Base-by-base conservation (phyloP, 2,329 filamentous ascomycete species). In the Colletotrichum eleusines region DNA sequence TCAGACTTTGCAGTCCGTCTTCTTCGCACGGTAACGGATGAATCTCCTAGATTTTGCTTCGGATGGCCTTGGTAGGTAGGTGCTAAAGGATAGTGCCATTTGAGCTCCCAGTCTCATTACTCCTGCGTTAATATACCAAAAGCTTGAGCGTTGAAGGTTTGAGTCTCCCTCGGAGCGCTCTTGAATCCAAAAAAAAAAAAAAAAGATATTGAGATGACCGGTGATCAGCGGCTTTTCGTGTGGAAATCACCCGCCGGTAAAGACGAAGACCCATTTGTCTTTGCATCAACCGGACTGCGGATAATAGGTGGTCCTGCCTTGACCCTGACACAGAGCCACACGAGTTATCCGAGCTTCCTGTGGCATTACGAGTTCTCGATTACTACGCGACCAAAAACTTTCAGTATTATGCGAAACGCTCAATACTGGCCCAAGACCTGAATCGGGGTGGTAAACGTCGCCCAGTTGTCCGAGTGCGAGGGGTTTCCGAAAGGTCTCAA, bases 401-500 rank as follows among this genome's bases (percentile, higher is more conserved):
- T 3, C 3, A 20, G 14, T 2, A 28, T 31, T 2, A 28, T 31
- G 3, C 2, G 7, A 20, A 12, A 9, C 35, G 14, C 16, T 58
- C 26, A 73, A 33, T 68, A 68, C 42, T 71, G 31, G 1, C 71
- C 71, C 14, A 66, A 53, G 9, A 84, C 75, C 66, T 78, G 75
- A 61, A 84, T 76, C 6, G 77, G 75, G 18, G 76, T 75, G 50
- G 78, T 74, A 77, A 81, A 80, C 51, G 82, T 74, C 44, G 16
- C 54, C 71, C 71, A 71, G 20, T 69, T 38, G 16, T 58, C 50
- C 14, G 71, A 71, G 14, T 59, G 23, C 7, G 26, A 20, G 2
- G 71, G 71, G 23, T 51, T 44, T 1, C 71, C 71, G 28, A 71
- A 73, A 2, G 68, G 63, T 26, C 31, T 67, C 38, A 73, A 35